Evolutionary conservation across 148 eudicot genomes (phyloP).

Genomic region (Amaranthus palmeri): DNA sequence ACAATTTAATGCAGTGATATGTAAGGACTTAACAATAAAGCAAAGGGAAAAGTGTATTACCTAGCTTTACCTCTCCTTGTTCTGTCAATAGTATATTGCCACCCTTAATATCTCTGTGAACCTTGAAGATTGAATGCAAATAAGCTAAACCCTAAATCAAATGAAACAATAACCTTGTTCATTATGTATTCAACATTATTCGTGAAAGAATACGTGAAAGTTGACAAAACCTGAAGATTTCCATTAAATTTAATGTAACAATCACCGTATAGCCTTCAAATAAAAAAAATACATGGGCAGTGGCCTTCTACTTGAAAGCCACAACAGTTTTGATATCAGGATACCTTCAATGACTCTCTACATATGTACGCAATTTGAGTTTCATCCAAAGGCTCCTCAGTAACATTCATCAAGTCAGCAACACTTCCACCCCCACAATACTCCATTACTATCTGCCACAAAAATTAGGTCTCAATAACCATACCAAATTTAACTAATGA

Average conservation of each 20-base stretch:
- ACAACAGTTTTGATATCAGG: background rate
- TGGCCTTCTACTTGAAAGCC: background rate
- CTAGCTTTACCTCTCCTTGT: constrained; percentile 98
- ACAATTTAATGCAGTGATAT: background rate
- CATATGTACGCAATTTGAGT: constrained; percentile 86
- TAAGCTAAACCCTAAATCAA: constrained; percentile 80
- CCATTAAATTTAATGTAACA: background rate
- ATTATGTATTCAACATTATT: constrained; percentile 6
- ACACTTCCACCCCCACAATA: constrained; percentile 99
- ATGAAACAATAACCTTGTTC: background rate
- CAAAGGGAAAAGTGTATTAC: constrained; percentile 37
- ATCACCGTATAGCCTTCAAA: background rate
- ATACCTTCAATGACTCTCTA: constrained; percentile 90
- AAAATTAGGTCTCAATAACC: constrained; percentile 14
- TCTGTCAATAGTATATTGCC: constrained; percentile 96
- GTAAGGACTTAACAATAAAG: background rate
- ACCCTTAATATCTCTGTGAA: constrained; percentile 97
- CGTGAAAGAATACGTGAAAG: background rate
- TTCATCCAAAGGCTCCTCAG: constrained; percentile 88
- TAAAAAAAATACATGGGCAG: background rate
- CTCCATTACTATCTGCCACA: constrained; percentile 96
- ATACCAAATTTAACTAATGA: constrained; percentile 7
- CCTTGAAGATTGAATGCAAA: constrained; percentile 95
- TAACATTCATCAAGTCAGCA: constrained; percentile 93
- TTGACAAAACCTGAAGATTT: background rate